Evolutionary conservation across 805 yeast species (phyloP).

Genomic region (Pachysolen tannophilus): DNA sequence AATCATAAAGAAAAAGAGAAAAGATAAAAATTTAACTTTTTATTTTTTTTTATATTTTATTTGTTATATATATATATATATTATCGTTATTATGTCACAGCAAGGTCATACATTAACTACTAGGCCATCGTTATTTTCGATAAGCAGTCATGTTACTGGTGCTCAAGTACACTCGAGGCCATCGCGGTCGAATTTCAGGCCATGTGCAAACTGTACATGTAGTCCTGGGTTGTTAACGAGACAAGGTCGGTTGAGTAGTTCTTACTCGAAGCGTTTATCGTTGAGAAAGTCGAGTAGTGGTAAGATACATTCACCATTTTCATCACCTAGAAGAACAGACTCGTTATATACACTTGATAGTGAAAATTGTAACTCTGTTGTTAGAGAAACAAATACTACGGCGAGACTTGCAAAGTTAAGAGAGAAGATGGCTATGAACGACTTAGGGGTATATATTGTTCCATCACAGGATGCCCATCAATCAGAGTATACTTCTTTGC

Average conservation of each 20-base stretch:
- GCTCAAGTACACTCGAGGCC: constrained; percentile 3
- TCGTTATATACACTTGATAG: constrained; percentile 10
- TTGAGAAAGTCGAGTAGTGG: constrained; percentile 19
- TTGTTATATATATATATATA: no score
- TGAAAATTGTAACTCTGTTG: constrained; percentile 8
- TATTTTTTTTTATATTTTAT: no score
- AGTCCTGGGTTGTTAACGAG: constrained; percentile 76
- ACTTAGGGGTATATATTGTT: constrained; percentile 59
- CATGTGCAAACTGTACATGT: constrained; percentile 73
- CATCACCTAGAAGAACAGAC: constrained; percentile 8
- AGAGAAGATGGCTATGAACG: constrained; percentile 50
- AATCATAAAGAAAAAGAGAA: no score
- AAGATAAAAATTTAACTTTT: no score
- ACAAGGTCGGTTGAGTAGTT: constrained; percentile 50
- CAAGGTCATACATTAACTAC: no score
- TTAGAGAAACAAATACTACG: constrained; percentile 46
- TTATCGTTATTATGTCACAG: no score
- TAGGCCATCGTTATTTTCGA: constrained; percentile 14
- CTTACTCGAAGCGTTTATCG: constrained; percentile 24
- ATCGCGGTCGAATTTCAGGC: constrained; percentile 26
- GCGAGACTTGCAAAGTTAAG: constrained; percentile 56
- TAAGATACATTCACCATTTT: constrained; percentile 25
- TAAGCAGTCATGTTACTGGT: constrained; percentile 4
- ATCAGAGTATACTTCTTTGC: constrained; percentile 47
- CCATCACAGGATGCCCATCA: constrained; percentile 62